phyloP scores from a whole-genome alignment of 148 eudicot genomes.

The Persicaria tinctoria region DNA sequence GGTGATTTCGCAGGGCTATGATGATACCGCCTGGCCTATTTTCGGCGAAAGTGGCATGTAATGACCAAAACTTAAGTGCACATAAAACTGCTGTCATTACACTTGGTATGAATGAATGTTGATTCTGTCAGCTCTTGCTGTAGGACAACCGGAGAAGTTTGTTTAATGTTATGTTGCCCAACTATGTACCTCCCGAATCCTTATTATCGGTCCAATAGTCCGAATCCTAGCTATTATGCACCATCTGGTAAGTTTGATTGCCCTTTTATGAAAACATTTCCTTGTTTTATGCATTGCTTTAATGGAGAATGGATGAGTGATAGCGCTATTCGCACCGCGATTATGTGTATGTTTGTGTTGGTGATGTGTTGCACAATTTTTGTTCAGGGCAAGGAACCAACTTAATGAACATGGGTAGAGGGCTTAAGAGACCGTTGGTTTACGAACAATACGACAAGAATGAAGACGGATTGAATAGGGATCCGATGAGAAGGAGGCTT shows the following conservation, averaged over 20 bases:
- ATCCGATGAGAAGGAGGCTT: neutral
- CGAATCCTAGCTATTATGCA: too few relatives aligned
- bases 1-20: conserved; percentile 11
- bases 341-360: too few relatives aligned
- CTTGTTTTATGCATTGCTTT: neutral
- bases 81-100: neutral
- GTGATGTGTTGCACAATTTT: neutral
- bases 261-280: neutral
- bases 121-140: neutral
- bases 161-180: conserved; percentile 9
- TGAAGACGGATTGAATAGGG: neutral
- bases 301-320: too few relatives aligned
- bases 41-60: conserved; percentile 13
- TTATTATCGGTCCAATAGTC: too few relatives aligned
- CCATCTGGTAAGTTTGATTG: neutral
- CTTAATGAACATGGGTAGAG: neutral
- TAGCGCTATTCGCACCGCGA: too few relatives aligned
- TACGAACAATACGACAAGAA: neutral
- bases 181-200: neutral
- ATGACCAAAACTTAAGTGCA: neutral
- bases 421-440: neutral
- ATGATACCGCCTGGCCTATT: conserved; percentile 12
- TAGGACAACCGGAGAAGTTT: conserved; percentile 14
- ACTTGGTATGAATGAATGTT: neutral
- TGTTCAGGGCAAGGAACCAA: neutral